Evolutionary conservation across 1,284 basidiomycete species (phyloP), one percentile per base, ranked within the genome.

Genomic region (Caloboletus inedulis): DNA sequence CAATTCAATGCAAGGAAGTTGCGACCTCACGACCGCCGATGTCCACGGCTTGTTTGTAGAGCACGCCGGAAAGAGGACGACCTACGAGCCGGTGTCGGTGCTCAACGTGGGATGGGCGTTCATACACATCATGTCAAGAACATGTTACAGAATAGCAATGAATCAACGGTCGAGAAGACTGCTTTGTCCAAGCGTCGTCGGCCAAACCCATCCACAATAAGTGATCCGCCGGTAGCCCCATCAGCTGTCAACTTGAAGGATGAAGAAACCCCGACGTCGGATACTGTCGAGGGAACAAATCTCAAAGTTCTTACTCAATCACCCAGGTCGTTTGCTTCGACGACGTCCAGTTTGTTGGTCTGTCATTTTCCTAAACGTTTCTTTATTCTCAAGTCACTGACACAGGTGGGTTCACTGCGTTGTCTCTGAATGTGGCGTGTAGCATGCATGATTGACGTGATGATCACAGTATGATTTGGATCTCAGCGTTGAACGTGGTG

Each of bases 331-430:
- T 79, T 76, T 67, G 74, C 82, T 34, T 88, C 86, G 35, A 89
- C 87, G 1, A 85, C 73, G 55, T 92, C 90, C 21, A 86, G 87
- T 60, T 70, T 96, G 57, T 74, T 95, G 8, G 63, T 76, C 8
- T 78, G 76, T 41, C 75, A 91, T 67, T 98, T 97, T 69, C 91
- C 91, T 4, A 82, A 83, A 63, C 84, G 95, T 23, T 94, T 86
- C 69, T 98, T 98, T 63, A 95, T 98, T 56, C 81, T 98, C 60
- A 98, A 98, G 72, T 93, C 89, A 31, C 72, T 90, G 60, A 87
- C 87, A 1, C 81, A 84, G 75, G 91, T 90, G 18, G 6, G 68
- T 57, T 16, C n/a, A 23, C 0, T 25, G 25, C 10, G 6, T 30
- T 19, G 12, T 37, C 18, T 43, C 33, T 19, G 13, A 43, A 51